Base-by-base conservation (phyloP, 768 basidiomycete species). In the Kwoniella sp. region DNA sequence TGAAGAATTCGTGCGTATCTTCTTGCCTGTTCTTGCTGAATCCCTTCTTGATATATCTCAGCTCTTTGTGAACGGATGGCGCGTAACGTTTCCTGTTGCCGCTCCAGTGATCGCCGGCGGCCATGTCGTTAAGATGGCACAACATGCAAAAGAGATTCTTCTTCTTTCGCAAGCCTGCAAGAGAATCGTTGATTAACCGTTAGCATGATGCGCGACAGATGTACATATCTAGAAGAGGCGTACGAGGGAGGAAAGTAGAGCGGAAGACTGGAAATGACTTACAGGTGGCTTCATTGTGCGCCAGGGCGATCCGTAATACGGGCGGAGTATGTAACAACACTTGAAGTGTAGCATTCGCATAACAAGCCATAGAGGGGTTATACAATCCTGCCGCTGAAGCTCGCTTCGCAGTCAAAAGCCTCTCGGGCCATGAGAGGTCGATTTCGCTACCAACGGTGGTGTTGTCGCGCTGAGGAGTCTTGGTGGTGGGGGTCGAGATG, bases 1-100 rank as follows among this genome's bases (percentile, higher is more conserved):
- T 88, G 53, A 99, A 86, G 76, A 98, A 98, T 80, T 99, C 96
- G 77, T 99, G 96, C 9, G 96, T 88, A 78, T 99, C 96, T 77
- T 99, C 96, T 79, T 99, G 96, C 70, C 92, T 83, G n/a, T 91
- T 92, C 80, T 82, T 85, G 46, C 88, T 86, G 86, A 97, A 87
- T 72, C 91, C 88, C 78, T 92, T 93, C 17, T 93, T 93, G 63
- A 98, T 93, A 8, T 83, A 92, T 78, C 88, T 86, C 29, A 96
- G 82, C 73, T 88, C 86, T 57, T 82, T 84, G 19, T 87, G 86
- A 27, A 98, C 85, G 17, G 80, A 70, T 36, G 80, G 81, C 2
- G 95, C 94, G 1, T 85, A 82, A 77, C 90, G 89, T 27, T 76
- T 77, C 4, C 79, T 77, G 26, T 81, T 78, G 13, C 65, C 36